Percentiles rank a stretch among this genome's conserved stretches.
These are phyloP conservation scores for Vitellaria paradoxa DNA, from an alignment of 179 eudicot genomes.

Conservation along the genomic window DNA sequence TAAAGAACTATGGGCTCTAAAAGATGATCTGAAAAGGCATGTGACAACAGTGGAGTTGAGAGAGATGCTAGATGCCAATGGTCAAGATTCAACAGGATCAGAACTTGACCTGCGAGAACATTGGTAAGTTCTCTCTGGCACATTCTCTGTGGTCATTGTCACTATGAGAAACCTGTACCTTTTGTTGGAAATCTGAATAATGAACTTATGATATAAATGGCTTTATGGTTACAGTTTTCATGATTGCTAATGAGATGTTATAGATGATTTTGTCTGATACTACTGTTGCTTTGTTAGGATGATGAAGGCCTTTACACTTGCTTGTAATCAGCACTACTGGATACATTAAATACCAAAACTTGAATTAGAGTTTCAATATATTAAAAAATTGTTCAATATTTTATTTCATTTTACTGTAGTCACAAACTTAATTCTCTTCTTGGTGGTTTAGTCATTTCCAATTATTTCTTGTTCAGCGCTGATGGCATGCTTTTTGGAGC, in stretches of 20 bases:
- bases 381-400: background rate
- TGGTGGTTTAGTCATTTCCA: background rate
- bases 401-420: background rate
- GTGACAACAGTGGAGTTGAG: conserved; percentile 69
- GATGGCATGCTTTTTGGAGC: conserved; percentile 98
- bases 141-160: background rate
- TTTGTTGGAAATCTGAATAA: background rate
- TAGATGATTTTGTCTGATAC: background rate
- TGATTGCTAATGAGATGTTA: background rate
- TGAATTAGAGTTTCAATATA: background rate
- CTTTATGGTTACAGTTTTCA: background rate
- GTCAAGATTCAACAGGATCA: conserved; percentile 74
- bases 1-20: conserved; percentile 77
- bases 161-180: background rate
- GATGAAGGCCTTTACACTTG: background rate
- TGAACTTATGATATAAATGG: background rate
- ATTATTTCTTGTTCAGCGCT: conserved; percentile 52
- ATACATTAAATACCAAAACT: background rate
- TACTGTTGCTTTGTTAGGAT: background rate
- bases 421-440: background rate
- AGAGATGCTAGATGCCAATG: conserved; percentile 88
- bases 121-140: conserved; percentile 47
- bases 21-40: conserved; percentile 80
- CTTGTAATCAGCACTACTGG: background rate
- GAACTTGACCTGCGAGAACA: conserved; percentile 86